phyloP scores from a whole-genome alignment of 768 basidiomycete genomes.

The Trametes punicea region DNA sequence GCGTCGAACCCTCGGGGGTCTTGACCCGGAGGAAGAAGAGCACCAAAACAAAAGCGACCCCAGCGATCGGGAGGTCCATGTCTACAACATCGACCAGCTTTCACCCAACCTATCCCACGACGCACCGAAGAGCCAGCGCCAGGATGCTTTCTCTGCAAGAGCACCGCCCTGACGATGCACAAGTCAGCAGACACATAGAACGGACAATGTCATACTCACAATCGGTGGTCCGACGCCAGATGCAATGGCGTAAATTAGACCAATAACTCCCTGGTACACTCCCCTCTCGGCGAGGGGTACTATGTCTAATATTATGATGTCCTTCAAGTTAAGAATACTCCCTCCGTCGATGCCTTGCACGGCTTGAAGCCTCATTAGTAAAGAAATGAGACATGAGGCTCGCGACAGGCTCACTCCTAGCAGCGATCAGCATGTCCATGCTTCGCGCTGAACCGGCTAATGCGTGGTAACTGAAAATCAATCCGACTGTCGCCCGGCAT shows the following conservation, averaged over 20 bases:
- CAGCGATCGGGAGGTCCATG: constrained; percentile 8
- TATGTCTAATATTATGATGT: constrained; percentile 19
- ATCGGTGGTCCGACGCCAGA: neutral
- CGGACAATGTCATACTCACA: neutral
- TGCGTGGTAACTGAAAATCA: no score
- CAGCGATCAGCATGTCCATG: constrained; percentile 39
- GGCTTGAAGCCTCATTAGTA: neutral
- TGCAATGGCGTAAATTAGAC: neutral
- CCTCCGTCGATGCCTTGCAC: constrained; percentile 21
- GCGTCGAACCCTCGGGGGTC: constrained; percentile 22
- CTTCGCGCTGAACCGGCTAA: constrained; percentile 35
- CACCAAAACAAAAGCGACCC: constrained; percentile 6
- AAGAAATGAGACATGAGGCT: neutral
- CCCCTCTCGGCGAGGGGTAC: constrained; percentile 21
- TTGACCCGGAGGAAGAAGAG: constrained; percentile 9
- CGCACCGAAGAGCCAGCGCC: constrained; percentile 23
- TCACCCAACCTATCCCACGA: neutral
- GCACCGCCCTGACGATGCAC: constrained; percentile 21
- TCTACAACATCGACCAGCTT: neutral
- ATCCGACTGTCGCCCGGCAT: no score
- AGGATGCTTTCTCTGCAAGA: constrained; percentile 20
- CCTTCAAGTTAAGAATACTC: constrained; percentile 13
- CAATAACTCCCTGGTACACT: constrained; percentile 27
- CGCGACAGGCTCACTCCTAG: constrained; percentile 17
- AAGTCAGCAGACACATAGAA: neutral